Evolutionary conservation across 1,139 yeast genomes (phyloP), one percentile per base, ranked within the genome.

Genomic region (Diutina catenulata): DNA sequence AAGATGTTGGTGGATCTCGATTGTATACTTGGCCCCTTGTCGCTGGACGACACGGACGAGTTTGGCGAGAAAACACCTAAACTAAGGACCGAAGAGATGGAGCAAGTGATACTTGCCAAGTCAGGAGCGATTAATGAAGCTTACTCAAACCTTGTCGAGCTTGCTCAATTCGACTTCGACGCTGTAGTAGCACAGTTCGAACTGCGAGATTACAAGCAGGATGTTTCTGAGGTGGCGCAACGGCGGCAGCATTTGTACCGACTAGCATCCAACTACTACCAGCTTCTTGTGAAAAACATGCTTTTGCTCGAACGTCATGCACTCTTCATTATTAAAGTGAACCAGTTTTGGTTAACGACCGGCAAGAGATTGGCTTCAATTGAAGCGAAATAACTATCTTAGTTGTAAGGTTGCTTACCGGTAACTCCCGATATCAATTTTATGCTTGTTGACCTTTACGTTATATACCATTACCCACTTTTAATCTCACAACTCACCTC

Each of bases 321-420:
- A 13, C 24, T 10, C 10, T 31, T 31, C 21, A 20, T 31, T n/a
- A 3, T 31, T 4, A 5, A 9, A 13, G 24, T 19, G 7, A 31
- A 31, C n/a, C 35, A 21, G 13, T 31, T 31, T 11, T 31, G 35
- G 35, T 4, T 31, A 3, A n/a, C n/a, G n/a, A n/a, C n/a, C n/a
- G n/a, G n/a, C n/a, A n/a, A n/a, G n/a, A n/a, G n/a, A n/a, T n/a
- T n/a, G n/a, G n/a, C n/a, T n/a, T n/a, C n/a, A n/a, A n/a, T n/a
- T n/a, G n/a, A n/a, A n/a, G n/a, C n/a, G n/a, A n/a, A n/a, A n/a
- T n/a, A n/a, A n/a, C n/a, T n/a, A n/a, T n/a, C n/a, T n/a, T n/a
- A n/a, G n/a, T n/a, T n/a, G n/a, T n/a, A n/a, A n/a, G 27, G 13
- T 5, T 25, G 11, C 27, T 25, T 7, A 5, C 5, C 5, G 14